Percentiles rank a stretch among this genome's conserved stretches.
These are phyloP conservation scores for Termitomyces sp. DNA, from an alignment of 768 basidiomycete genomes.

Conservation along the genomic window DNA sequence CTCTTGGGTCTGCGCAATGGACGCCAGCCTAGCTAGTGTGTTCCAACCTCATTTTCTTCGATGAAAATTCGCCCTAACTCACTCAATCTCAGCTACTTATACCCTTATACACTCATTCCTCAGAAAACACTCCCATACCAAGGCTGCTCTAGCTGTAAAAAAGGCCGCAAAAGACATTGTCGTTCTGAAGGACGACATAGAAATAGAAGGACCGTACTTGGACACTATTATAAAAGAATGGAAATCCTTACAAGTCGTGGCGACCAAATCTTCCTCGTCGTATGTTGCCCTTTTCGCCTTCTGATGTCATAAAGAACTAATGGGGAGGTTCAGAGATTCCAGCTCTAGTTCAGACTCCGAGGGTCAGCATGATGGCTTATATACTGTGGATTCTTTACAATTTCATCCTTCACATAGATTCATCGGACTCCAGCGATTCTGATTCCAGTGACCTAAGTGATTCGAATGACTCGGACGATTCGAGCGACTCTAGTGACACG, in stretches of 20 bases:
- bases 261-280: constrained; percentile 17
- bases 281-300: constrained; percentile 11
- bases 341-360: constrained; percentile 23
- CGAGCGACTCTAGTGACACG: constrained; percentile 26
- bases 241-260: constrained; percentile 37
- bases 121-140: constrained; percentile 56
- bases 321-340: neutral
- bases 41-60: neutral
- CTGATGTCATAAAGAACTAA: constrained; percentile 7
- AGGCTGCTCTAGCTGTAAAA: constrained; percentile 71
- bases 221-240: constrained; percentile 67
- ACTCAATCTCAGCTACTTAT: constrained; percentile 57
- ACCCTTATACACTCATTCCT: constrained; percentile 75
- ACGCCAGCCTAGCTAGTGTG: constrained; percentile 53
- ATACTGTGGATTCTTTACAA: neutral
- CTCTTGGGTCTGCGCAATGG: constrained; percentile 30
- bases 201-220: constrained; percentile 48
- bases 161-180: constrained; percentile 66
- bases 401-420: constrained; percentile 1
- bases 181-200: constrained; percentile 52
- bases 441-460: constrained; percentile 18
- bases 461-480: constrained; percentile 25
- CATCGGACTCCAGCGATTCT: constrained; percentile 15
- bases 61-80: neutral
- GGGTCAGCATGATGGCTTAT: constrained; percentile 7